Evolutionary conservation across 257 asterid species (phyloP), one percentile per base, ranked within the genome.

Genomic region (Solanum chiquidenum): DNA sequence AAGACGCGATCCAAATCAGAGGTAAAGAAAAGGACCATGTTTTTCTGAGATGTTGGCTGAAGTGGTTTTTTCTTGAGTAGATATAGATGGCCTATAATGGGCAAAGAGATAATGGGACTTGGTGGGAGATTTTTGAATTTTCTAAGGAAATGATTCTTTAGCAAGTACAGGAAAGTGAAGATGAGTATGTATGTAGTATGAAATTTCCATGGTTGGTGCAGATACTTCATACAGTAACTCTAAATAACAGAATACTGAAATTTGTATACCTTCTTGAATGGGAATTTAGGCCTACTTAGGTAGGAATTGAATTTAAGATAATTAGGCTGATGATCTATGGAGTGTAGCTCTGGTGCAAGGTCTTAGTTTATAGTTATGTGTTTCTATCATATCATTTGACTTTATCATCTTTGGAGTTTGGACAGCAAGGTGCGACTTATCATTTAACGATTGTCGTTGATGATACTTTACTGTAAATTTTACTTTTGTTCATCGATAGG

Each of bases 11-110:
- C 98, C 99, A 12, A 95, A 86, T 3, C 49, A 88, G 4, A 96
- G 95, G 87, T 92, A 90, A 66, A 94, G 91, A 31, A 91, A 91
- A 11, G 95, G 96, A 55, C 98, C 98, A 77, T 92, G 55, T 1
- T 89, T 88, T 9, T 90, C 60, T 2, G 98, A 90, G 4, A 95
- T 77, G 12, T 88, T 71, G 34, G 96, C n/a, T 94, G 96, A 89
- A 94, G 89, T 0, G 99, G 98, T 42, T 42, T 42, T 9, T 88
- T 92, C 74, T 80, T 89, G 60, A 94, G 88, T 5, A 95, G 93
- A 89, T 96, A 90, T 89, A 94, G 89, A 90, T 94, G 97, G 77
- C 98, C 99, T 7, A 94, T 33, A 58, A 94, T 66, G 37, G 98
- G 99, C 13, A 96, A 92, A 74, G 91, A 33, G 8, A 92, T 94